Evolutionary conservation across 192 early-diverging fungal species (phyloP).

Genomic region (Coemansia nantahalensis): DNA sequence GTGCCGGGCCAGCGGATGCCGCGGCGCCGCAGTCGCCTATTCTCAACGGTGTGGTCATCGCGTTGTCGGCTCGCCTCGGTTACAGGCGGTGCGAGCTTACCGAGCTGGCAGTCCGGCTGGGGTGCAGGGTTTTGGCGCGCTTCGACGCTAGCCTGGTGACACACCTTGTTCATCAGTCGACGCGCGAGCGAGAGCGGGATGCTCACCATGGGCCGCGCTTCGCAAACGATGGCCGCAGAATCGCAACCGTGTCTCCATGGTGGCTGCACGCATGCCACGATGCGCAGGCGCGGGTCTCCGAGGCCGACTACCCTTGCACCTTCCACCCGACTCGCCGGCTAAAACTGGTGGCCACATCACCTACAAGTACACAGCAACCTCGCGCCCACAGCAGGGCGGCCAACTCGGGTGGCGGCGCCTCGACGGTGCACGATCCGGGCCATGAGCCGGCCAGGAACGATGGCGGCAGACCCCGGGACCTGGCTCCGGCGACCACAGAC

Average conservation of each 20-base stretch:
- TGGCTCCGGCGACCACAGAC: no score
- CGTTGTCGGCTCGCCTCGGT: conserved; percentile 34
- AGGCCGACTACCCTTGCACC: conserved; percentile 35
- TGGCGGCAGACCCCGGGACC: no score
- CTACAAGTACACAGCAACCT: no score
- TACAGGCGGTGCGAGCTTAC: conserved; percentile 38
- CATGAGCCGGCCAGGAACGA: no score
- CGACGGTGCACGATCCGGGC: no score
- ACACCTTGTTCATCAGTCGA: conserved; percentile 51
- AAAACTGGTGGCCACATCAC: conserved; percentile 18
- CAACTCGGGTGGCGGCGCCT: no score
- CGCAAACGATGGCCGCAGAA: conserved; percentile 3
- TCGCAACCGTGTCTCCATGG: conserved; percentile 50
- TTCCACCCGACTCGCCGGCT: conserved; percentile 44
- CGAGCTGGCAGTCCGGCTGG: conserved; percentile 27
- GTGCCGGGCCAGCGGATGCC: conserved; percentile 2
- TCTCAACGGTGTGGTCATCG: conserved; percentile 30
- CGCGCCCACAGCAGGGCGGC: no score
- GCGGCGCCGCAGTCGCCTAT: no score
- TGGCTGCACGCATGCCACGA: conserved; percentile 52
- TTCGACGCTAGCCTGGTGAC: conserved; percentile 34
- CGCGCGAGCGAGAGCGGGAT: conserved; percentile 29
- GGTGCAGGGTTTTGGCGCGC: conserved; percentile 27
- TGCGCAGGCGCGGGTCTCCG: conserved; percentile 11
- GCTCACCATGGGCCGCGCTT: conserved; percentile 1